Percentiles rank a stretch among this genome's conserved stretches.
Conservation (phyloP, 2,329 filamentous ascomycete genomes). For the Teratosphaeria pseudoeucalypti region DNA sequence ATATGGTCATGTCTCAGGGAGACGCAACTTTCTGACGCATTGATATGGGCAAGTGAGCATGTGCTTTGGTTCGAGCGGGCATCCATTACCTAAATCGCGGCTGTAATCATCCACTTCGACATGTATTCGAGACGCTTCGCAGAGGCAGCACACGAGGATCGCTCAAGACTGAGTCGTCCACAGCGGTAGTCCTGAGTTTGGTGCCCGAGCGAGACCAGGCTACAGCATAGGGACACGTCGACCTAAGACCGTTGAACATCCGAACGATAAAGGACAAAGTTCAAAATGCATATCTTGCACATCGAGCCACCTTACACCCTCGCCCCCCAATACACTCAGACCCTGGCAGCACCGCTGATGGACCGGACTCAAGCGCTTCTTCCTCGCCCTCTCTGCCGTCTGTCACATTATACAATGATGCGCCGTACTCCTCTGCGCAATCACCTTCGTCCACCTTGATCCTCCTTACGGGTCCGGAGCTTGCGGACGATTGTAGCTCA, state of each 20-base stretch:
- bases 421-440: slow-evolving; percentile 11
- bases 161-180: background rate
- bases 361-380: background rate
- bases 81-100: too few species aligned
- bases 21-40: too few species aligned
- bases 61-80: too few species aligned
- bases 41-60: too few species aligned
- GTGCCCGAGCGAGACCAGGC: background rate
- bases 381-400: background rate
- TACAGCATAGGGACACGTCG: background rate
- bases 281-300: background rate
- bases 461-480: slow-evolving; percentile 6
- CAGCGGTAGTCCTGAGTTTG: background rate
- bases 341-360: background rate
- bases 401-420: slow-evolving; percentile 14
- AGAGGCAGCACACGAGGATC: background rate
- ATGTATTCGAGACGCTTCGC: too few species aligned
- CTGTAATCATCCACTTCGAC: too few species aligned
- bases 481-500: slow-evolving; percentile 7
- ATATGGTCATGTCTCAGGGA: too few species aligned
- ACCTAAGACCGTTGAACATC: too few species aligned
- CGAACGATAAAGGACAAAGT: too few species aligned
- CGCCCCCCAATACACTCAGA: background rate
- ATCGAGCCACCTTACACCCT: background rate
- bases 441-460: slow-evolving; percentile 8